A percentile compares a stretch with the other conserved stretches of the same genome.
phyloP scores from a whole-genome alignment of 192 early-diverging fungal species.

The Gamsiella multidivaricata region DNA sequence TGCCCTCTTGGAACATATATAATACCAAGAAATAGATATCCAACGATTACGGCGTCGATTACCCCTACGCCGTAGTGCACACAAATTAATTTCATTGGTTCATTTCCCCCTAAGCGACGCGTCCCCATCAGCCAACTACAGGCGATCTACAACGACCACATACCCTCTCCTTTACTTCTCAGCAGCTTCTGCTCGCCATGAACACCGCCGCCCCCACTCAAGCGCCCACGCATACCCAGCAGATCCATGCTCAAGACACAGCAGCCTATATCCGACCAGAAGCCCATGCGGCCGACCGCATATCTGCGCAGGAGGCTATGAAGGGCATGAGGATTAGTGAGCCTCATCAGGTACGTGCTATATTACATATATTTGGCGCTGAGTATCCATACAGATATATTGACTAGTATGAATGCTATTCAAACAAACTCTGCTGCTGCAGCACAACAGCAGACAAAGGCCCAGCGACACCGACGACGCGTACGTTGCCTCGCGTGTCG shows the following conservation, averaged over 20 bases:
- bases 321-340: constrained; percentile 50
- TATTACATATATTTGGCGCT: neutral
- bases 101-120: constrained; percentile 6
- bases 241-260: constrained; percentile 1
- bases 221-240: constrained; percentile 5
- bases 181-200: constrained; percentile 21
- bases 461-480: constrained; percentile 22
- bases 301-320: constrained; percentile 51
- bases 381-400: too few relatives aligned
- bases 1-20: neutral
- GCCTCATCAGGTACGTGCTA: constrained; percentile 21
- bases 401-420: too few relatives aligned
- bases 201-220: constrained; percentile 36
- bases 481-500: constrained; percentile 39
- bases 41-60: neutral
- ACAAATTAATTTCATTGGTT: neutral
- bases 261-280: constrained; percentile 20
- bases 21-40: too few relatives aligned
- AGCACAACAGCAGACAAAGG: constrained; percentile 34
- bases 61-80: neutral
- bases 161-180: neutral
- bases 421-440: neutral
- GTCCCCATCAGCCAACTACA: constrained; percentile 7
- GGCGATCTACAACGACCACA: neutral
- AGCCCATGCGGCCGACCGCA: constrained; percentile 22